These are phyloP conservation scores for Rhizophagus clarus DNA, from an alignment of 192 early-diverging fungal species.

Conservation along the genomic window DNA sequence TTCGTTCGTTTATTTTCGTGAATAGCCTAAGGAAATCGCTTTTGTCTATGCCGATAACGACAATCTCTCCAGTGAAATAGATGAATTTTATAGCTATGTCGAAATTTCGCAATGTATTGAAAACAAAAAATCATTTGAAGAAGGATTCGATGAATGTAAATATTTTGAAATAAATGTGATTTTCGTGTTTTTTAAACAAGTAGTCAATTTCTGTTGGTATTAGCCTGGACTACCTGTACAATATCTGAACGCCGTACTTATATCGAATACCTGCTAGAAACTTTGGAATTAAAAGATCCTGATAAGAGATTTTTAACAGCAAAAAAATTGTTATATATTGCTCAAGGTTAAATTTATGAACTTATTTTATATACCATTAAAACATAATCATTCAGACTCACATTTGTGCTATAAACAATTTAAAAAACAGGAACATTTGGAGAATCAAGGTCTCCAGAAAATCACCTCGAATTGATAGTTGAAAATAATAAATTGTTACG, in stretches of 20 bases:
- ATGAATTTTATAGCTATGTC: conserved; percentile 60
- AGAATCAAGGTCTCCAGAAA: conserved; percentile 25
- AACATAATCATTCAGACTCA: no score
- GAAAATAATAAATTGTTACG: conserved; percentile 61
- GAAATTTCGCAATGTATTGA: conserved; percentile 50
- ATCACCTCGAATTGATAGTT: conserved; percentile 58
- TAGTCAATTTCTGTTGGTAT: not conserved
- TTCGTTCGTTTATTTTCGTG: no score
- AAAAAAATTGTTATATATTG: conserved; percentile 62
- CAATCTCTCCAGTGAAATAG: conserved; percentile 50
- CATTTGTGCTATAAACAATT: not conserved
- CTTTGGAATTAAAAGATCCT: conserved; percentile 56
- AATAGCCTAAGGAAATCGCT: conserved; percentile 44
- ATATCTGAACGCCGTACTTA: conserved; percentile 45
- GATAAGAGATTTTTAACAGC: conserved; percentile 52
- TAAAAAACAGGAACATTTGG: conserved; percentile 29
- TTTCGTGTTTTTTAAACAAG: not conserved
- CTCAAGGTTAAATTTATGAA: conserved; percentile 57
- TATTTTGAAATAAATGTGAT: not conserved
- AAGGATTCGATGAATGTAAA: conserved; percentile 44
- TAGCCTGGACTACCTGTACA: conserved; percentile 51
- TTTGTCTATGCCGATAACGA: conserved; percentile 60
- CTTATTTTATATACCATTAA: not conserved
- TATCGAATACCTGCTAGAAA: conserved; percentile 57
- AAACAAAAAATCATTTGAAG: conserved; percentile 43